Evolutionary conservation across 2,329 filamentous ascomycete species (phyloP), one percentile per base, ranked within the genome.

Genomic region (Arachnomyces sp.): DNA sequence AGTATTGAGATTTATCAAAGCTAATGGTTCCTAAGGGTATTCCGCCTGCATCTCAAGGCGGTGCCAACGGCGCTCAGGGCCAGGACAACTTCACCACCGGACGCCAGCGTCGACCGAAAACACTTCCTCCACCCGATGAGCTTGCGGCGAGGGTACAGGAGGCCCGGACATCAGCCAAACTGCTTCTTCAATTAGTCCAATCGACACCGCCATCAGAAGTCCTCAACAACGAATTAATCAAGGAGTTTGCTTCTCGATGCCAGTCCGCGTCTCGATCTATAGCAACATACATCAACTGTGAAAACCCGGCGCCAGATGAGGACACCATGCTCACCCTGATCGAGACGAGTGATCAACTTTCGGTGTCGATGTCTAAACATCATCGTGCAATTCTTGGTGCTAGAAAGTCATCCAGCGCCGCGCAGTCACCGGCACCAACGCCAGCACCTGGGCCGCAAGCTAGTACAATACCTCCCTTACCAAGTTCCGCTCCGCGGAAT

Each of bases 261-360:
- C 79, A 82, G 47, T 77, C 79, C 40, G 90, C 90, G 3, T 82
- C 85, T 38, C 76, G 82, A 39, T 86, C 84, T 56, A 80, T 96
- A 52, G 88, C 95, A 55, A 73, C 73, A 25, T 96, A 93, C 65
- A 95, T 96, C 71, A 73, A 80, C 31, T 78, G 81, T 34, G 80
- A 84, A 42, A 77, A 86, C 57, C 89, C 90, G 0, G 60, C 77
- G 1, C 89, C 90, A 0, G 92, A 96, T 61, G 90, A 95, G 54
- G 84, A 95, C 51, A 96, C 90, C 1, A 87, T 96, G 76, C 80
- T 92, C 57, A 89, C 80, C 11, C 69, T 98, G 46, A 95, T 98
- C 55, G 88, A 95, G 62, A 92, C 87, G 11, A 95, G 94, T 59
- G 92, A 96, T 62, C 84, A 90, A 57, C 72, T 98, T 21, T 85